A percentile compares a stretch with the other conserved stretches of the same genome.
Evolutionary conservation across 257 asterid species (phyloP).

Genomic region (Cynanchum wilfordii): DNA sequence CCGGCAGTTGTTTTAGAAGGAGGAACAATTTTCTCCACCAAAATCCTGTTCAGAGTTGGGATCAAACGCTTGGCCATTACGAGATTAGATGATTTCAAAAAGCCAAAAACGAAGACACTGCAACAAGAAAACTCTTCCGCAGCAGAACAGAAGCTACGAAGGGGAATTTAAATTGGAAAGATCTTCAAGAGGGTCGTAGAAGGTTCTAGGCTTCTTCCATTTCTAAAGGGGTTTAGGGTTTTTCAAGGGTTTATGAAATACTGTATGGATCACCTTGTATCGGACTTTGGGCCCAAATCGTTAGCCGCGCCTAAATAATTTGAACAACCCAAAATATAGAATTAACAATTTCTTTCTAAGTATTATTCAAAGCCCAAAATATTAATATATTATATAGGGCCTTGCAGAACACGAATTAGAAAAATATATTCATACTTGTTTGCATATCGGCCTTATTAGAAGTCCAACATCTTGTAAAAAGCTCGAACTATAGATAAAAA

Average conservation of each 20-base stretch:
- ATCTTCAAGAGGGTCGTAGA: constrained; percentile 7
- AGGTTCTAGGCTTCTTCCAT: constrained; percentile 17
- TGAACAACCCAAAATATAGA: no score
- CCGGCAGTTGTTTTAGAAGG: constrained; percentile 85
- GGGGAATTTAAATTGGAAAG: background rate
- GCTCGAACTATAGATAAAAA: no score
- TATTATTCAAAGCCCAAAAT: no score
- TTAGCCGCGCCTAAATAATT: no score
- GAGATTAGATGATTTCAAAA: background rate
- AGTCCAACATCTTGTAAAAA: no score
- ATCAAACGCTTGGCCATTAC: constrained; percentile 76
- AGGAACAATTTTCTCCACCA: constrained; percentile 69
- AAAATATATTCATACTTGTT: no score
- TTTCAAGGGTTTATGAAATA: constrained; percentile 8
- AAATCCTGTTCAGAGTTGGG: constrained; percentile 76
- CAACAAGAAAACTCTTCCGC: background rate
- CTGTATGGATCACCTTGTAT: background rate
- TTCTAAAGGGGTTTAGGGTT: constrained; percentile 16
- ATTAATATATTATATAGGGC: no score
- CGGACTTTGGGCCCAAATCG: background rate
- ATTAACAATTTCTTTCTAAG: no score
- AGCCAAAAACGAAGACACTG: background rate
- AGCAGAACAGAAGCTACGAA: background rate
- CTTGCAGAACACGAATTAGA: no score
- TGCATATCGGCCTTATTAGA: no score